Conservation (phyloP, 1,284 basidiomycete genomes). For the Rhodotorula sp. region DNA sequence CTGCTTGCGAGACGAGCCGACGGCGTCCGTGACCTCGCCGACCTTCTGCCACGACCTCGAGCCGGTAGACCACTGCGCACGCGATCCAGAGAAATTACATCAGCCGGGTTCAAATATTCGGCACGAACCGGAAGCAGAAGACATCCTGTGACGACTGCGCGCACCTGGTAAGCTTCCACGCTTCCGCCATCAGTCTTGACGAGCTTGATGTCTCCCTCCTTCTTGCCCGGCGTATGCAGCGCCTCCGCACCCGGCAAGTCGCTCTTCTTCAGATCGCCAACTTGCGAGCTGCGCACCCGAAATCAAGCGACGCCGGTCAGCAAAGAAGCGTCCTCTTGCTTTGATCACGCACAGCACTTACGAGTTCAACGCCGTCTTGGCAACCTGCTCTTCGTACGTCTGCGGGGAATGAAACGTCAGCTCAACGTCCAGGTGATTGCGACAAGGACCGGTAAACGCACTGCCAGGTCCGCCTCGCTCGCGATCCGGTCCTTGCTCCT, state of each 20-base stretch:
- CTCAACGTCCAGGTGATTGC: background rate
- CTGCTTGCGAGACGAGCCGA: constrained; percentile 81
- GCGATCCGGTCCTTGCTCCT: constrained; percentile 70
- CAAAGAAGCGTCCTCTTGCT: background rate
- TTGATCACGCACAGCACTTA: constrained; percentile 3
- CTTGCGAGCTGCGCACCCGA: constrained; percentile 53
- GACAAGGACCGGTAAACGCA: constrained; percentile 16
- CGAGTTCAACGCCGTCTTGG: constrained; percentile 42
- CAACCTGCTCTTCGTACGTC: constrained; percentile 43
- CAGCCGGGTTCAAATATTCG: too few relatives aligned
- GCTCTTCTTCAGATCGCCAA: constrained; percentile 88
- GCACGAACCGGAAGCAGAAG: background rate
- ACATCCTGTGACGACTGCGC: constrained; percentile 30
- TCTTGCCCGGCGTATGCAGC: constrained; percentile 69
- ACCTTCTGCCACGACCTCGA: constrained; percentile 82
- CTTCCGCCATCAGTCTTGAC: constrained; percentile 65
- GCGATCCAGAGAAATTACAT: background rate
- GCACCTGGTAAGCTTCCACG: constrained; percentile 83
- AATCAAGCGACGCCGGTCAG: background rate
- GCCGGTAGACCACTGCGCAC: constrained; percentile 69
- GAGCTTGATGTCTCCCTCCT: constrained; percentile 90
- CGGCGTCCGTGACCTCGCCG: constrained; percentile 91
- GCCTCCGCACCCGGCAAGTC: constrained; percentile 83
- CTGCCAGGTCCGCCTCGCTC: constrained; percentile 60
- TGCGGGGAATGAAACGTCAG: background rate